Evolutionary conservation across 2,329 filamentous ascomycete species (phyloP).

Genomic region (Rhynchosporium graminicola): DNA sequence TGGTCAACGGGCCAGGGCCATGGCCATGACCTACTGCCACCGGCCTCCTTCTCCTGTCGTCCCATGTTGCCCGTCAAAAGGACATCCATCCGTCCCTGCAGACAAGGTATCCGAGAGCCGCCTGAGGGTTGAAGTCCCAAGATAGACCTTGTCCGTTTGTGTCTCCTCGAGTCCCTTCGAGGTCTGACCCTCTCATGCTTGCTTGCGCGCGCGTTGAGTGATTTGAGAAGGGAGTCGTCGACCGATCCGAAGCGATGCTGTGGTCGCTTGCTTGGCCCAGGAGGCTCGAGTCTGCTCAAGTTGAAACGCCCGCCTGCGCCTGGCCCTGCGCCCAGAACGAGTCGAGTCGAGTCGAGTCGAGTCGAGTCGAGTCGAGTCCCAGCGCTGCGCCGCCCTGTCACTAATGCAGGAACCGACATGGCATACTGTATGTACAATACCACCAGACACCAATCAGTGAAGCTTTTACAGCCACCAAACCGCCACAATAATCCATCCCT

Average conservation of each 20-base stretch:
- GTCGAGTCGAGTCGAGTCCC: background rate
- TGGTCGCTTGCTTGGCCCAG: constrained; percentile 1
- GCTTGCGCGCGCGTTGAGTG: constrained; percentile 25
- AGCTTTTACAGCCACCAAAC: background rate
- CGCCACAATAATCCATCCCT: background rate
- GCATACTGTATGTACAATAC: too few species aligned
- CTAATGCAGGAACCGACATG: constrained; percentile 23
- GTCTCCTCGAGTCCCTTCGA: background rate
- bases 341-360: background rate
- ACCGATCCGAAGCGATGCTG: background rate
- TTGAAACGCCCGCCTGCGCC: constrained; percentile 19
- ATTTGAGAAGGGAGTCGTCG: background rate
- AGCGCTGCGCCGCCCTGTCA: background rate
- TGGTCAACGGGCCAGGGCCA: constrained; percentile 16
- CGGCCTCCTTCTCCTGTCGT: constrained; percentile 29
- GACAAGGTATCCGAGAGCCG: constrained; percentile 3
- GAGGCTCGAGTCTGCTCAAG: constrained; percentile 17
- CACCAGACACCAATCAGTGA: background rate
- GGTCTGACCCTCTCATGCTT: constrained; percentile 14
- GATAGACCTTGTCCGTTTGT: constrained; percentile 7
- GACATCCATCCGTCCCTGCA: constrained; percentile 14
- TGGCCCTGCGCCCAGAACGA: background rate
- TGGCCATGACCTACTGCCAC: constrained; percentile 18
- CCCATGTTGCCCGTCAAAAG: constrained; percentile 29
- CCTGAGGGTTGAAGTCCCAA: background rate